Percentiles rank a stretch among this genome's conserved stretches.
Evolutionary conservation across 2,329 filamentous ascomycete genomes (phyloP).

Genomic region (Apiospora marii): DNA sequence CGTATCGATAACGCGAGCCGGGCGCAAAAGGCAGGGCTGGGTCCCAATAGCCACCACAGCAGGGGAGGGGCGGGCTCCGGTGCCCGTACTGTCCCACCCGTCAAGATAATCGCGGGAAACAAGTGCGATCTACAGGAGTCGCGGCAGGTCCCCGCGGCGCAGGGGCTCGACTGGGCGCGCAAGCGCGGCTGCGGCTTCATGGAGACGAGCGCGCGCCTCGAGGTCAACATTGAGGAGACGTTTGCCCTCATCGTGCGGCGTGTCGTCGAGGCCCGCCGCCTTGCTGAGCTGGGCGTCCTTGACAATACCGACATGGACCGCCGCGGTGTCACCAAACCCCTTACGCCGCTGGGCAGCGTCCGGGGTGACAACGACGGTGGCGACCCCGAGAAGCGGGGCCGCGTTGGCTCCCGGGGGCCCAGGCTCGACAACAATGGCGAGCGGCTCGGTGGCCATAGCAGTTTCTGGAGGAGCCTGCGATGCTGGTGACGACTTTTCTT

Average conservation of each 20-base stretch:
- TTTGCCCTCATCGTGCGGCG: slow-evolving; percentile 75
- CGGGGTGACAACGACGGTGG: slow-evolving; percentile 45
- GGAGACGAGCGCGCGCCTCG: slow-evolving; percentile 85
- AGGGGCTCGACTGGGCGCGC: slow-evolving; percentile 80
- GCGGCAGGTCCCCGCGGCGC: slow-evolving; percentile 72
- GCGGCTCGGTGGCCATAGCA: slow-evolving; percentile 51
- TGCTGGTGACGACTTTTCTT: slow-evolving; percentile 56
- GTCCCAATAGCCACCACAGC: slow-evolving; percentile 28
- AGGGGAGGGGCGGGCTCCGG: slow-evolving; percentile 42
- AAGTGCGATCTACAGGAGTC: slow-evolving; percentile 82
- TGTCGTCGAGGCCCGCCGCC: slow-evolving; percentile 64
- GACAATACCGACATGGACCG: slow-evolving; percentile 55
- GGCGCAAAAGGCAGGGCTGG: slow-evolving; percentile 54
- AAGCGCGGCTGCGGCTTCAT: slow-evolving; percentile 81
- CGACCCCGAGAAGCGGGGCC: slow-evolving; percentile 42
- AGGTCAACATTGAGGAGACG: slow-evolving; percentile 90
- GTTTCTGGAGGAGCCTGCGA: slow-evolving; percentile 64
- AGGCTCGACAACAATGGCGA: slow-evolving; percentile 54
- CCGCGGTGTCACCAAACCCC: slow-evolving; percentile 64
- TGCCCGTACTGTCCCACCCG: slow-evolving; percentile 67
- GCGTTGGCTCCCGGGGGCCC: slow-evolving; percentile 44
- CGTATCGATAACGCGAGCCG: slow-evolving; percentile 68
- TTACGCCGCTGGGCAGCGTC: slow-evolving; percentile 58
- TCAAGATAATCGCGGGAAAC: slow-evolving; percentile 87
- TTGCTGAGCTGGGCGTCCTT: slow-evolving; percentile 57